Percentiles rank a stretch among this genome's conserved stretches.
These are phyloP conservation scores for Croton laevigatus DNA, from an alignment of 441 rosid genomes.

Conservation along the genomic window DNA sequence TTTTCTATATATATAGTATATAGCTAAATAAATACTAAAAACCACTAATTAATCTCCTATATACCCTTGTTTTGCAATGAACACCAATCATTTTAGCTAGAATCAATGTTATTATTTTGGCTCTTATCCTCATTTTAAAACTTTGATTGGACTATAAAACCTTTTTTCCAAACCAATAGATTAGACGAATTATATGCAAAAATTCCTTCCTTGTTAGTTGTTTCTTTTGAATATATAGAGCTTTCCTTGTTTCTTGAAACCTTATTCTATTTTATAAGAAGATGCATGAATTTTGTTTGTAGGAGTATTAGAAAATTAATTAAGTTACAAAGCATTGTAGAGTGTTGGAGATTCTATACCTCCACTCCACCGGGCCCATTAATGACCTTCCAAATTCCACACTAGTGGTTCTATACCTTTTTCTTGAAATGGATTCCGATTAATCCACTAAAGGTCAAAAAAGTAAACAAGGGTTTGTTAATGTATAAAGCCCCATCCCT, in stretches of 20 bases:
- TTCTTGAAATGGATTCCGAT: conserved; percentile 8
- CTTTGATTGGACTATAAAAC: neutral
- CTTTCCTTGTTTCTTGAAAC: neutral
- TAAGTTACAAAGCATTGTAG: neutral
- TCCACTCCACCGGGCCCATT: neutral
- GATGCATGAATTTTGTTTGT: neutral
- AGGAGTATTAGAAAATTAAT: neutral
- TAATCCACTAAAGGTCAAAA: neutral
- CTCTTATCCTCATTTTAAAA: neutral
- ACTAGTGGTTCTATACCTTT: conserved; percentile 5
- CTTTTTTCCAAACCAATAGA: too few relatives aligned
- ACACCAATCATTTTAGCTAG: neutral
- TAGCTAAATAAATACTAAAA: too few relatives aligned
- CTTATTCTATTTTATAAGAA: neutral
- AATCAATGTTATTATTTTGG: too few relatives aligned
- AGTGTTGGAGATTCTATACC: neutral
- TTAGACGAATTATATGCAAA: neutral
- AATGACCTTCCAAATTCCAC: neutral
- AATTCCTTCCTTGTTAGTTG: neutral
- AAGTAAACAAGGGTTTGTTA: neutral
- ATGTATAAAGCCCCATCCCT: neutral
- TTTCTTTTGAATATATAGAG: too few relatives aligned
- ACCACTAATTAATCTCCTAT: too few relatives aligned
- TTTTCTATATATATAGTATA: neutral
- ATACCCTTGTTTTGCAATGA: neutral